Evolutionary conservation across 2,329 filamentous ascomycete species (phyloP).

Genomic region (Fusarium sp.): DNA sequence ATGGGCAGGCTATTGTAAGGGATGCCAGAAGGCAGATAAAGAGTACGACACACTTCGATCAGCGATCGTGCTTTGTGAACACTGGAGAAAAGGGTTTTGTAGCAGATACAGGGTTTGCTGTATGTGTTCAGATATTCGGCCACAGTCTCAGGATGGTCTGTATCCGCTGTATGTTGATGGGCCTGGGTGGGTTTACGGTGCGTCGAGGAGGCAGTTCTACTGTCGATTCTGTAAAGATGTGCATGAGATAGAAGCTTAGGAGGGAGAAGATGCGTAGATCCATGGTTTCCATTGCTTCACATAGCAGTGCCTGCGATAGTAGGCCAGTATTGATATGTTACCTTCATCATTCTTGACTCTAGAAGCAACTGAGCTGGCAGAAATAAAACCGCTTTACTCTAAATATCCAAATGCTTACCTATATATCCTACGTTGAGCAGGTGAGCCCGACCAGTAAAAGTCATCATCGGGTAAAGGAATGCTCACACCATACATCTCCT

Average conservation of each 20-base stretch:
- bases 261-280: not conserved
- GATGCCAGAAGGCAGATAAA: not conserved
- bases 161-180: not conserved
- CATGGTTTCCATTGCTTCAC: not conserved
- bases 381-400: no score
- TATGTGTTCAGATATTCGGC: not conserved
- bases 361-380: not conserved
- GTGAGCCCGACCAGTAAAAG: not conserved
- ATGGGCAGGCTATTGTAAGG: not conserved
- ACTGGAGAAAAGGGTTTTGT: not conserved
- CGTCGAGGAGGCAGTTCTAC: not conserved
- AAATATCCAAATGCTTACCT: not conserved
- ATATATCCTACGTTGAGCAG: not conserved
- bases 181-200: not conserved
- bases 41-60: not conserved
- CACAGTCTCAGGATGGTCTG: not conserved
- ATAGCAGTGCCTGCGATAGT: no score
- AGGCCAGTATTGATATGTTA: not conserved
- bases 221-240: not conserved
- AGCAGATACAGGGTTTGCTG: not conserved
- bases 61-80: not conserved
- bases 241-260: not conserved
- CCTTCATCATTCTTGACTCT: not conserved
- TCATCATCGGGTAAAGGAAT: not conserved
- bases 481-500: not conserved